A percentile compares a stretch with the other conserved stretches of the same genome.
These are phyloP conservation scores for Xanthoconium stramineum DNA, from an alignment of 768 basidiomycete species.

Conservation along the genomic window DNA sequence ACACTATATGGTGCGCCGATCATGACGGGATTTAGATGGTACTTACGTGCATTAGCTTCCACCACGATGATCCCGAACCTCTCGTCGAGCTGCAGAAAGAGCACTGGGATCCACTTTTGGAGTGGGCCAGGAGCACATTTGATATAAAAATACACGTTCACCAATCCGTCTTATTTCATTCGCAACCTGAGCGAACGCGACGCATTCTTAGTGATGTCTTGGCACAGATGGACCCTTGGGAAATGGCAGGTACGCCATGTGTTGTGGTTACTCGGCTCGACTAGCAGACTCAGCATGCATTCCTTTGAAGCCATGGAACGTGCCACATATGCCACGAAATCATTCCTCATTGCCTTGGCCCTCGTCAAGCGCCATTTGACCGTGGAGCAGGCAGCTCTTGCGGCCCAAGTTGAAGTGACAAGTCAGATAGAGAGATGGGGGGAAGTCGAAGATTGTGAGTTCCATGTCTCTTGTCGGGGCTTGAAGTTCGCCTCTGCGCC, in stretches of 20 bases:
- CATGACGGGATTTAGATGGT: background rate
- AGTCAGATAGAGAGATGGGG: constrained; percentile 98
- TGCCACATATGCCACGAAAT: constrained; percentile 85
- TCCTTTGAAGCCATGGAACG: constrained; percentile 76
- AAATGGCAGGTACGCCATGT: constrained; percentile 73
- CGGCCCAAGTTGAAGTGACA: constrained; percentile 87
- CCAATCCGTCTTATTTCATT: constrained; percentile 64
- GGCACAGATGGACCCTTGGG: constrained; percentile 70
- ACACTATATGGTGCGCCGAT: constrained; percentile 75
- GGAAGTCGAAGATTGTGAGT: constrained; percentile 98
- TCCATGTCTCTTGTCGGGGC: background rate
- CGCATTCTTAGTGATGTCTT: constrained; percentile 56
- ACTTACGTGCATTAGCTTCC: constrained; percentile 55
- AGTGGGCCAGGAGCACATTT: constrained; percentile 71
- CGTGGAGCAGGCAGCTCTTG: constrained; percentile 81
- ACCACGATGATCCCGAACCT: constrained; percentile 69
- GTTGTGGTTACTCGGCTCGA: background rate
- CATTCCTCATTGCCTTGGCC: constrained; percentile 83
- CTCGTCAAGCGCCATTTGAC: constrained; percentile 73
- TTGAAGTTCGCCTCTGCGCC: constrained; percentile 1
- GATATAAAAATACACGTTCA: constrained; percentile 65
- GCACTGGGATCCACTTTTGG: constrained; percentile 87
- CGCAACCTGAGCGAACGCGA: constrained; percentile 70
- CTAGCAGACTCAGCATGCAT: background rate
- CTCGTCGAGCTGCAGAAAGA: constrained; percentile 74